Evolutionary conservation across 129 eudicot species (phyloP).

Genomic region (Arctium minus): DNA sequence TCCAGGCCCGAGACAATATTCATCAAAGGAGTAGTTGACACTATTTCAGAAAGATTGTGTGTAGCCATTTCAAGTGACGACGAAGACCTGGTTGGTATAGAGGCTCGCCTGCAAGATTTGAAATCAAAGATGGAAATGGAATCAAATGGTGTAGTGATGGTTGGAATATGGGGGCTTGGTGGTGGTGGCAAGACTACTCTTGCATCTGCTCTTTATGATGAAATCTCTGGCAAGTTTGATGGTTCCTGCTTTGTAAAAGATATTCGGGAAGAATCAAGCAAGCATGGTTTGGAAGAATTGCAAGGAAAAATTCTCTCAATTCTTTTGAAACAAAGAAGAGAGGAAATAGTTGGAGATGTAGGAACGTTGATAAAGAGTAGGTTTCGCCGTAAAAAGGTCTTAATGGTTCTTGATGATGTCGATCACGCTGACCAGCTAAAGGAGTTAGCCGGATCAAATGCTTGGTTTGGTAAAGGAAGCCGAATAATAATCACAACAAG

Average conservation of each 20-base stretch:
- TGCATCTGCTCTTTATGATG: too few species aligned
- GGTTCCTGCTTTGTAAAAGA: too few species aligned
- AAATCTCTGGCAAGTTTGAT: too few species aligned
- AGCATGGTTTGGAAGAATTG: too few species aligned
- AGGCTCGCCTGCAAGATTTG: not conserved
- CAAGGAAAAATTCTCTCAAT: too few species aligned
- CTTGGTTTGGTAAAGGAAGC: constrained; percentile 19
- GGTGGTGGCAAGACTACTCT: too few species aligned
- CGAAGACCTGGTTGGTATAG: not conserved
- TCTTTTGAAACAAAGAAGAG: too few species aligned
- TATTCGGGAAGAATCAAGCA: too few species aligned
- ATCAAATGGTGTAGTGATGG: constrained; percentile 11
- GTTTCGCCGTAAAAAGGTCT: too few species aligned
- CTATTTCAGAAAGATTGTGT: not conserved
- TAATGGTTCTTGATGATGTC: too few species aligned
- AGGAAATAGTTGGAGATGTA: too few species aligned
- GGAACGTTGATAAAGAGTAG: too few species aligned
- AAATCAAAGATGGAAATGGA: not conserved
- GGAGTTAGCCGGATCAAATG: constrained; percentile 9
- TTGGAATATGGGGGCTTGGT: not conserved
- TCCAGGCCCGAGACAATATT: not conserved
- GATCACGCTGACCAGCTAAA: not conserved
- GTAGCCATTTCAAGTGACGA: not conserved
- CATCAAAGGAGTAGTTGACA: not conserved
- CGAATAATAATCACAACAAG: constrained; percentile 15